Base-by-base conservation (phyloP, 1,284 basidiomycete species). In the Leccinum solheimii region DNA sequence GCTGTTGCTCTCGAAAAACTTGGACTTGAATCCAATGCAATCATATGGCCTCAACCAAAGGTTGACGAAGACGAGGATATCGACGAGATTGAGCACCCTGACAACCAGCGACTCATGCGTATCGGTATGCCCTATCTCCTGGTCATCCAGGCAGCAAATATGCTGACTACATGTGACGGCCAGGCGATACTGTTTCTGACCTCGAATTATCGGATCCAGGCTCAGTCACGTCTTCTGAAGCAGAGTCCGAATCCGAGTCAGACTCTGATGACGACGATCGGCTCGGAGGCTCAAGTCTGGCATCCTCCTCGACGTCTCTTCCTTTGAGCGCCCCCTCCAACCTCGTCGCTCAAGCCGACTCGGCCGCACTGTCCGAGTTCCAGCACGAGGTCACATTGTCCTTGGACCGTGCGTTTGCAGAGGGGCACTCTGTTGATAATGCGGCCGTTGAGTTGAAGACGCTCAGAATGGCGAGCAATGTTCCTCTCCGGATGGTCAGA, bases 361-460 rank as follows among this genome's bases (percentile, higher is more conserved):
- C 77, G 10, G 83, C 83, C 62, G 83, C 82, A 2, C 82, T 87
- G 61, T 75, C 79, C 63, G 94, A 96, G 72, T 97, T 97, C 79
- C 80, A 77, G 53, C 78, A 78, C 34, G 94, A 97, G 75, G 93
- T 92, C 55, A 79, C 75, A 16, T 88, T 89, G 65, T 95, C 93
- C 16, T 82, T 97, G 55, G 91, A 93, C 62, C 90, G 95, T 61
- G 94, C 95, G 23, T 95, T 95, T 73, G 81, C 86, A n/a, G 95
- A 97, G 76, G 87, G 84, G 1, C 95, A 97, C 77, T 91, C 90
- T 5, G 86, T 95, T 57, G 94, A 96, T 69, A 94, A 97, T 76
- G 94, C 94, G 1, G 84, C 92, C 0, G 93, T 97, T 67, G 94
- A 97, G 73, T 83, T 97, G 67, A 97, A 96, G 80, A 97, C 94